Conservation (phyloP, 768 basidiomycete genomes). For the Hydnomerulius pinastri region DNA sequence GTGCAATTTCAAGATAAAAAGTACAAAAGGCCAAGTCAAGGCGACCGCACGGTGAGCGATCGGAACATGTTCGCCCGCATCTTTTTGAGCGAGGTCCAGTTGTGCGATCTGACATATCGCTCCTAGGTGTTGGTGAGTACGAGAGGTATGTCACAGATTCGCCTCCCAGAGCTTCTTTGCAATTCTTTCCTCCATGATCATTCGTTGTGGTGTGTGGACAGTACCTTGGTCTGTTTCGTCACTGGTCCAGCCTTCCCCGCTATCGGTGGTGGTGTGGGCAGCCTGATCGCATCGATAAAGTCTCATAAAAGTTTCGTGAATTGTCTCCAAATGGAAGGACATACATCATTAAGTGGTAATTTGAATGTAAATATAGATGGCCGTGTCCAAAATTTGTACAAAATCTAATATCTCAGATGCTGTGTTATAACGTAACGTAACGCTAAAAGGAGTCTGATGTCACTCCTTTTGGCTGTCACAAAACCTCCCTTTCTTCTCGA, state of each 20-base stretch:
- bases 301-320: conserved; percentile 1
- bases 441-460: conserved; percentile 30
- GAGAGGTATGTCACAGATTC: neutral
- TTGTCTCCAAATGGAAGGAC: neutral
- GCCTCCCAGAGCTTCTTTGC: neutral
- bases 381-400: conserved; percentile 3
- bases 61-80: neutral
- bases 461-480: conserved; percentile 24
- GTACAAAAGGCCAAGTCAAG: neutral
- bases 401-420: conserved; percentile 28
- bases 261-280: neutral
- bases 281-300: conserved; percentile 23
- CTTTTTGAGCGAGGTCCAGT: no score
- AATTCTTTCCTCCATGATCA: neutral
- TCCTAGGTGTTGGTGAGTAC: no score
- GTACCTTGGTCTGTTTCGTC: neutral
- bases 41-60: neutral
- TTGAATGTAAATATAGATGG: conserved; percentile 14
- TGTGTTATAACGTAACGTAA: conserved; percentile 26
- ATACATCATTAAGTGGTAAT: conserved; percentile 3
- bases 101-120: no score
- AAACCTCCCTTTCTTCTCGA: conserved; percentile 29
- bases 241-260: no score
- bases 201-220: neutral
- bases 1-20: neutral